Evolutionary conservation across 164 flowering plant species (phyloP), one percentile per base, ranked within the genome.

Genomic region (Paratinospora sagittata): DNA sequence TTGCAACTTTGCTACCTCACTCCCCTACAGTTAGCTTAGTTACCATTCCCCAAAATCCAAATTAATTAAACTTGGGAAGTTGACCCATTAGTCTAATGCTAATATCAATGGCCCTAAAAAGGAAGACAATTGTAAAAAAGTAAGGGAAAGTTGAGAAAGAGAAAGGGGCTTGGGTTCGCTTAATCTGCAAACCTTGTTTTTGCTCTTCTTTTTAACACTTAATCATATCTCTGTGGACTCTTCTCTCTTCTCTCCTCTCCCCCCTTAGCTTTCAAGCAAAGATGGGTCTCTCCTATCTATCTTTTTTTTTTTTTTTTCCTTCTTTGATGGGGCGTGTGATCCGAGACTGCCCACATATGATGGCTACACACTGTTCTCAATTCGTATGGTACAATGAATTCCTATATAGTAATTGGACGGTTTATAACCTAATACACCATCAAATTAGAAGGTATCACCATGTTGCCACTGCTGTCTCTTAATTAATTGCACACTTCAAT

Each of bases 241-340:
- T 26, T 64, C 68, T n/a, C n/a, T 19, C 19, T 19, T 47, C 47
- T 34, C 16, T n/a, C 8, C 12, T 13, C 10, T 23, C 45, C 17
- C 27, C 3, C 17, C 73, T 61, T 73, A 3, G 34, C 76, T 73
- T 73, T 66, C 27, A 77, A n/a, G n/a, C n/a, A n/a, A n/a, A n/a
- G n/a, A n/a, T n/a, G n/a, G n/a, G n/a, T n/a, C n/a, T n/a, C n/a
- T n/a, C n/a, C n/a, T n/a, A n/a, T n/a, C n/a, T n/a, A n/a, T n/a
- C n/a, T n/a, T n/a, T n/a, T n/a, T n/a, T n/a, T n/a, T n/a, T n/a
- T n/a, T n/a, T n/a, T n/a, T n/a, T n/a, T n/a, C n/a, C n/a, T n/a
- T n/a, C n/a, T n/a, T n/a, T n/a, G n/a, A n/a, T n/a, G n/a, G n/a
- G n/a, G n/a, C n/a, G n/a, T n/a, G n/a, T n/a, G n/a, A 74, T 74